phyloP scores from a whole-genome alignment of 345 rosid species.

The Hevea brasiliensis region DNA sequence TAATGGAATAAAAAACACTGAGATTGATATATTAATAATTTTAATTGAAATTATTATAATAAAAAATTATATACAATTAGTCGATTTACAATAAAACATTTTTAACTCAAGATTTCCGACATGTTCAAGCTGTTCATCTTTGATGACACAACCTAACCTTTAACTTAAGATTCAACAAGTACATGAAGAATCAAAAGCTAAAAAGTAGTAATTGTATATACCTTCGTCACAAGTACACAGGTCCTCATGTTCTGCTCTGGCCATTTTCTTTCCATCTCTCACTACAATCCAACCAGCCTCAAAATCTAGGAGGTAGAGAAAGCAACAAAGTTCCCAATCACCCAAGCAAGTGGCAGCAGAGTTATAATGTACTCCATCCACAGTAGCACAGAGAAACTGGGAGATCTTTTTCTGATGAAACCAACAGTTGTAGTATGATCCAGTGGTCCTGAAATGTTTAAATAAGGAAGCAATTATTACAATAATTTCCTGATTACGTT shows the following conservation, averaged over 20 bases:
- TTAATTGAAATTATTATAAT: too few relatives aligned
- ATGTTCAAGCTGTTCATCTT: neutral
- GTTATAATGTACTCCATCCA: neutral
- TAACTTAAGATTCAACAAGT: neutral
- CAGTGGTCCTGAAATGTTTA: too few relatives aligned
- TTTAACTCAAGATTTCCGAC: neutral
- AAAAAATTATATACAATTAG: neutral
- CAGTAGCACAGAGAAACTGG: neutral
- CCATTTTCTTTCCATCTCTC: too few relatives aligned
- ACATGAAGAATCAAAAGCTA: neutral
- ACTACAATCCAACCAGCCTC: neutral
- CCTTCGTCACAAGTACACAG: constrained; percentile 21
- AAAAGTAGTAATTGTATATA: neutral
- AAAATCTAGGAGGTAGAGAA: neutral
- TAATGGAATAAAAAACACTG: too few relatives aligned
- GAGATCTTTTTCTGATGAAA: neutral
- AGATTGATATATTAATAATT: too few relatives aligned
- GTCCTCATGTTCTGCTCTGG: too few relatives aligned
- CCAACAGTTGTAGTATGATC: neutral
- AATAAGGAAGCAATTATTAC: too few relatives aligned
- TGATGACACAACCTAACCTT: constrained; percentile 1
- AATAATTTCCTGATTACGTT: too few relatives aligned
- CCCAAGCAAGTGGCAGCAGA: neutral
- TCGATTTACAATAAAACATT: too few relatives aligned
- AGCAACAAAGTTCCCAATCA: neutral